Evolutionary conservation across 2,329 filamentous ascomycete genomes (phyloP), one percentile per base, ranked within the genome.

Genomic region (Elsinoe australis): DNA sequence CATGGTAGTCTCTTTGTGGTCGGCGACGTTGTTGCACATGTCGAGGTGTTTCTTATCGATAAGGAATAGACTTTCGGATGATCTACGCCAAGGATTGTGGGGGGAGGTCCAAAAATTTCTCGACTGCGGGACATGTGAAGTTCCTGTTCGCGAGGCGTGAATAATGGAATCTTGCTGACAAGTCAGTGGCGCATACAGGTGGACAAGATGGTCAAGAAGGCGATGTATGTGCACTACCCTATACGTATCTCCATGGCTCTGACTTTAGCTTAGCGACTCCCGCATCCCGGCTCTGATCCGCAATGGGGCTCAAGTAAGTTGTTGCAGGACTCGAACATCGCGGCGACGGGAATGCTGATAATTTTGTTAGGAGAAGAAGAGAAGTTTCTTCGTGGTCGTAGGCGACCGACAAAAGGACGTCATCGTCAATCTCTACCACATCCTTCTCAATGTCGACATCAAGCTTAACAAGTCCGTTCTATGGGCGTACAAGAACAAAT

Each of bases 401-500:
- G 92, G 92, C 61, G 88, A 98, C 67, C 80, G 81, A 51, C 81
- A 88, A 56, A 98, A 98, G 67, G 92, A 98, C 74, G 87, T 90
- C 58, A 96, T 98, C 63, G 89, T 96, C 56, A 82, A 95, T 63
- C 76, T 89, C 51, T 89, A 96, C 70, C 88, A 92, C 62, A 94
- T 98, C 61, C 85, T 95, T 74, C 84, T 89, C 44, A 85, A 80
- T 58, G 82, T 85, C 63, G 87, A 95, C 64, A 79, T 95, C 55
- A 94, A 94, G 69, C 81, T 94, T 66, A 94, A 92, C 71, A 96
- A 96, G 67, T 92, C 86, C 9, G 88, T 98, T 2, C 73, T 98
- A 8, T 98, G 92, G 92, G 90, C 92, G 15, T 98, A 98, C 73
- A 96, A 96, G 75, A 94, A 94, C 66, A 92, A 98, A 67, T 76